These are phyloP conservation scores for Rhododendron ovatum DNA, from an alignment of 148 eudicot genomes.

Conservation along the genomic window DNA sequence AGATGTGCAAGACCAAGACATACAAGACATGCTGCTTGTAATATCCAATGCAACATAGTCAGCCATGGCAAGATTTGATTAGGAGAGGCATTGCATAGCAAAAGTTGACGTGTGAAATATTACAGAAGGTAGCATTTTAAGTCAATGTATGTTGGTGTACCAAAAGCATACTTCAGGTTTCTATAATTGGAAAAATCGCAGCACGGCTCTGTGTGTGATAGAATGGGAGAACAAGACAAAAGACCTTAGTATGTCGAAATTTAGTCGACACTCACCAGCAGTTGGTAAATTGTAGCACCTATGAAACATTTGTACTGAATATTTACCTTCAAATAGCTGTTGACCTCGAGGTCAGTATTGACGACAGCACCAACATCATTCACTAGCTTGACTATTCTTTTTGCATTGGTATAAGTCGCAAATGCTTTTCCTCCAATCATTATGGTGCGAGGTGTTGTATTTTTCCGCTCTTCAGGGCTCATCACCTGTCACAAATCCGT, in stretches of 20 bases:
- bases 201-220: neutral
- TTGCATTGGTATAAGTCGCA: slow-evolving; percentile 95
- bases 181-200: neutral
- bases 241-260: neutral
- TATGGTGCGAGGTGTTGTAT: slow-evolving; percentile 74
- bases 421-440: slow-evolving; percentile 99
- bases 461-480: slow-evolving; percentile 81
- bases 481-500: slow-evolving; percentile 54
- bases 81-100: neutral
- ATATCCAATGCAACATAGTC: neutral
- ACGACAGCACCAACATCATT: slow-evolving; percentile 91
- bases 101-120: neutral
- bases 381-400: slow-evolving; percentile 90
- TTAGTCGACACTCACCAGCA: neutral
- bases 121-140: neutral
- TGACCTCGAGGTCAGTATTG: slow-evolving; percentile 90
- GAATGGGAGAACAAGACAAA: neutral
- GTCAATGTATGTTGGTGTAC: neutral
- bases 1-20: neutral
- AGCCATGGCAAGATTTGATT: neutral
- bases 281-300: neutral
- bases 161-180: neutral
- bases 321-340: slow-evolving; percentile 77
- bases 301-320: neutral
- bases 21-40: neutral